A percentile compares a stretch with the other conserved stretches of the same genome.
phyloP scores from a whole-genome alignment of 2,329 filamentous ascomycete genomes.

The Ophiocordyceps unilateralis region DNA sequence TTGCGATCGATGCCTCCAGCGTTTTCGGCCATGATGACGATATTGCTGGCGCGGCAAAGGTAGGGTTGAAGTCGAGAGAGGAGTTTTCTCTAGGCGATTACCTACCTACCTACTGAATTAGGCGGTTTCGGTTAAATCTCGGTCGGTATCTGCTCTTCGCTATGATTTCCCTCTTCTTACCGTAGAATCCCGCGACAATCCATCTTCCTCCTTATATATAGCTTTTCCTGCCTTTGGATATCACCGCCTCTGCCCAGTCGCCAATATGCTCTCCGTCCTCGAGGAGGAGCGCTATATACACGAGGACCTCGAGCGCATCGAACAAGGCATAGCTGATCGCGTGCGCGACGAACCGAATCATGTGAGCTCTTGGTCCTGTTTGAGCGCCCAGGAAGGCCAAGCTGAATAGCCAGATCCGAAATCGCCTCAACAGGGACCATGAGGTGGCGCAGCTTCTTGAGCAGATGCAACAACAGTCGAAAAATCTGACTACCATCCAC shows the following conservation, averaged over 20 bases:
- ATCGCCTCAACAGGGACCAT: constrained; percentile 79
- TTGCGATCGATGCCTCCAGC: constrained; percentile 66
- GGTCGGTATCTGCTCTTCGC: no score
- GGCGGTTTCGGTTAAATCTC: no score
- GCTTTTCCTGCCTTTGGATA: no score
- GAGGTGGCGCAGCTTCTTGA: constrained; percentile 74
- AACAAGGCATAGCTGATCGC: constrained; percentile 84
- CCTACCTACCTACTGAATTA: not conserved
- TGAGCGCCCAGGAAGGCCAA: not conserved
- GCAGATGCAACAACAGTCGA: constrained; percentile 75
- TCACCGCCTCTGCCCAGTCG: not conserved
- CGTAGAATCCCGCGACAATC: no score
- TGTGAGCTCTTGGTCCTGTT: constrained; percentile 30
- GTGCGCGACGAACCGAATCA: constrained; percentile 77
- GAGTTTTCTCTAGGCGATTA: not conserved
- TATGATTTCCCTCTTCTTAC: no score
- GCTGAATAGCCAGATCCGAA: constrained; percentile 43
- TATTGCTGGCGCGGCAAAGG: not conserved
- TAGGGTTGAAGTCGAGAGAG: not conserved
- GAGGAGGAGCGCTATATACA: constrained; percentile 91
- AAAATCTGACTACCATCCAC: constrained; percentile 68
- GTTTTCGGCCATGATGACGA: constrained; percentile 64
- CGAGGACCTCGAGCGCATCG: constrained; percentile 89
- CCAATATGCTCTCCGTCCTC: constrained; percentile 50
- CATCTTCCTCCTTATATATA: no score